phyloP scores from a whole-genome alignment of 208 protist species.

The Leishmania gerbilli region DNA sequence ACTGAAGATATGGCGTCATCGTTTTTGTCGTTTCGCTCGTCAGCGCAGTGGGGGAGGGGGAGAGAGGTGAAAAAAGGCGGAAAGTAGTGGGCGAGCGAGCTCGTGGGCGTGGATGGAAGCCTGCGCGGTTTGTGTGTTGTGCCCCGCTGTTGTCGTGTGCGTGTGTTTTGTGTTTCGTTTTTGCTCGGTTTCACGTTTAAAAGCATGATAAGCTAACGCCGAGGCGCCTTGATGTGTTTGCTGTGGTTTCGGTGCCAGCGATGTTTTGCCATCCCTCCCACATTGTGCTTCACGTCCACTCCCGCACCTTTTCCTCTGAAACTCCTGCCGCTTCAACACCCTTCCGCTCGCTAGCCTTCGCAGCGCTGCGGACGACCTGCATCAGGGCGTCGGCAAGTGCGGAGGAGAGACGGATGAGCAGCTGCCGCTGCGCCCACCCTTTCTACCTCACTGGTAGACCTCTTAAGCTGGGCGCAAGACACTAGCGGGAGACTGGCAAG shows the following conservation, averaged over 20 bases:
- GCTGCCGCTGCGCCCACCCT: too few species aligned
- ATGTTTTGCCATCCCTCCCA: not conserved
- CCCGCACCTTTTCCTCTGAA: not conserved
- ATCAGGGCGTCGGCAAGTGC: too few species aligned
- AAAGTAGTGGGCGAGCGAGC: not conserved
- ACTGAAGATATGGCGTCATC: not conserved
- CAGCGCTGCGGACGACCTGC: too few species aligned
- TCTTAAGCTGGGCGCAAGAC: too few species aligned
- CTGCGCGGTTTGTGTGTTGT: not conserved
- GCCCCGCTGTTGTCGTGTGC: not conserved
- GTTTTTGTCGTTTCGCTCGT: not conserved
- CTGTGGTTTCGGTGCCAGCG: not conserved
- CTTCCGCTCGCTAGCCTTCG: not conserved
- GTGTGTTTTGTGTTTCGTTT: not conserved
- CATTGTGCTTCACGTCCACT: not conserved
- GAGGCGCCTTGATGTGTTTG: not conserved
- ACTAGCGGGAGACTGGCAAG: too few species aligned
- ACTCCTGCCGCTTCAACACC: not conserved
- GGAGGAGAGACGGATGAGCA: too few species aligned
- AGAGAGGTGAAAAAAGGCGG: not conserved
- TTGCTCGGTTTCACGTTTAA: conserved; percentile 10
- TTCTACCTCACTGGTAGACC: too few species aligned
- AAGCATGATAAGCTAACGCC: not conserved
- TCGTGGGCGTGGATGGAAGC: not conserved
- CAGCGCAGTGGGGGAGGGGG: not conserved